phyloP scores from a whole-genome alignment of 306 rosid genomes.

The Citrullus amarus region DNA sequence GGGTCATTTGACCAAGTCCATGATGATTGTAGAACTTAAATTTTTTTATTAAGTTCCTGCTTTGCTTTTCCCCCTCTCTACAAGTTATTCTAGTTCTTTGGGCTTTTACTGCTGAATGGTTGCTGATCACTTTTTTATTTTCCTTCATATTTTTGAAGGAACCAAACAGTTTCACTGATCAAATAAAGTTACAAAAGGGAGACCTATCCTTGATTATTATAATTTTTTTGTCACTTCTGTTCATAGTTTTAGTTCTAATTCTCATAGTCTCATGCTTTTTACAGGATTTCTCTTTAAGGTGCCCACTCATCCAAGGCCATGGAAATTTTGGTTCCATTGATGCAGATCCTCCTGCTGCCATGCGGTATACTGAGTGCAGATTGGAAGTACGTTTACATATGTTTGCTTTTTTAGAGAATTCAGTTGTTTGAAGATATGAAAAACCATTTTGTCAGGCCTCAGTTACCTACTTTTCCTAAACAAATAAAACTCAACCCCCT shows the following conservation, averaged over 20 bases:
- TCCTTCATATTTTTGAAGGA: background rate
- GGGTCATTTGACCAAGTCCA: background rate
- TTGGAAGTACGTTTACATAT: slow-evolving; percentile 48
- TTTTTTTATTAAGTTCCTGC: background rate
- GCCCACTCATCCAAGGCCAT: slow-evolving; percentile 85
- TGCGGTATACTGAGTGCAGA: slow-evolving; percentile 99
- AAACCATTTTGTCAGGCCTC: background rate
- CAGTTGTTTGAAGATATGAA: background rate
- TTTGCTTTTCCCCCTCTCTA: background rate
- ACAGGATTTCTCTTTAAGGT: slow-evolving; percentile 87
- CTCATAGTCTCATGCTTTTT: background rate
- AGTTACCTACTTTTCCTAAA: background rate
- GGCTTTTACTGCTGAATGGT: background rate
- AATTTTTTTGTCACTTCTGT: background rate
- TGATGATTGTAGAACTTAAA: background rate
- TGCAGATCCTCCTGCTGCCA: slow-evolving; percentile 98
- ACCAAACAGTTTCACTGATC: background rate
- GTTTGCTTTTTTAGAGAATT: background rate
- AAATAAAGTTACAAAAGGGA: background rate
- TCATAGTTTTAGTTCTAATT: background rate
- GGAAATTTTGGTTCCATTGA: slow-evolving; percentile 97
- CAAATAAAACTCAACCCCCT: background rate
- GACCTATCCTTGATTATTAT: background rate
- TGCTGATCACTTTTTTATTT: background rate
- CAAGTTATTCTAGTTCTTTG: background rate